A percentile compares a stretch with the other conserved stretches of the same genome.
Evolutionary conservation across 2,329 filamentous ascomycete genomes (phyloP).

Genomic region (Cladophialophora bantiana): DNA sequence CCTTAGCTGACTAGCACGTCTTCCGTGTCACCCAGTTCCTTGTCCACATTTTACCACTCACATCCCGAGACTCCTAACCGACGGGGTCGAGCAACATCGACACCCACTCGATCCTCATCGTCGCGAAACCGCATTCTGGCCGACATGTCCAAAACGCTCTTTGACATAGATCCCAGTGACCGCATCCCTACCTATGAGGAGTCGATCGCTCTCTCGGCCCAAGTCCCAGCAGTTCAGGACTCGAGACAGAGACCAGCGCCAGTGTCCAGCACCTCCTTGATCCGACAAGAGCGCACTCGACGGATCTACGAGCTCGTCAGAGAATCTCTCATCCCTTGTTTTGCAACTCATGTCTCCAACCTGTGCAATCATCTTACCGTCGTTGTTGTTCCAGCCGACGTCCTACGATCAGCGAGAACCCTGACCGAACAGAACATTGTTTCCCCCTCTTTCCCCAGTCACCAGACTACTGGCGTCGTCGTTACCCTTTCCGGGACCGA

Average conservation of each 20-base stretch:
- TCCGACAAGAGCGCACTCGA: constrained; percentile 44
- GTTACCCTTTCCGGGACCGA: constrained; percentile 50
- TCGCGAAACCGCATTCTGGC: background rate
- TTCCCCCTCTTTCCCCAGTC: constrained; percentile 24
- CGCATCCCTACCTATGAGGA: constrained; percentile 47
- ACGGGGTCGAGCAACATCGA: background rate
- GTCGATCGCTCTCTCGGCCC: constrained; percentile 33
- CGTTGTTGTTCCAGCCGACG: constrained; percentile 54
- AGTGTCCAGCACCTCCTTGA: constrained; percentile 38
- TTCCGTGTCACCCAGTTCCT: background rate
- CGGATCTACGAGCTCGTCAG: constrained; percentile 51
- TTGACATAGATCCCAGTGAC: constrained; percentile 40
- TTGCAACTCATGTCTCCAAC: constrained; percentile 49
- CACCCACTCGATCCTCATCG: background rate
- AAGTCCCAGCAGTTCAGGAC: background rate
- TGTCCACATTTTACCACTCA: background rate
- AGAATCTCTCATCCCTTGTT: constrained; percentile 51
- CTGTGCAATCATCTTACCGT: constrained; percentile 55
- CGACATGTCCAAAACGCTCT: constrained; percentile 25
- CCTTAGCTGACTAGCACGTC: background rate
- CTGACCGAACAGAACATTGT: constrained; percentile 51
- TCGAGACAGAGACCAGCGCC: constrained; percentile 25
- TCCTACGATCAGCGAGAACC: constrained; percentile 31
- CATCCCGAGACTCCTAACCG: background rate
- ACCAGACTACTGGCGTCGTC: constrained; percentile 40